A percentile compares a stretch with the other conserved stretches of the same genome.
phyloP scores from a whole-genome alignment of 345 rosid genomes.

The Heritiera littoralis region DNA sequence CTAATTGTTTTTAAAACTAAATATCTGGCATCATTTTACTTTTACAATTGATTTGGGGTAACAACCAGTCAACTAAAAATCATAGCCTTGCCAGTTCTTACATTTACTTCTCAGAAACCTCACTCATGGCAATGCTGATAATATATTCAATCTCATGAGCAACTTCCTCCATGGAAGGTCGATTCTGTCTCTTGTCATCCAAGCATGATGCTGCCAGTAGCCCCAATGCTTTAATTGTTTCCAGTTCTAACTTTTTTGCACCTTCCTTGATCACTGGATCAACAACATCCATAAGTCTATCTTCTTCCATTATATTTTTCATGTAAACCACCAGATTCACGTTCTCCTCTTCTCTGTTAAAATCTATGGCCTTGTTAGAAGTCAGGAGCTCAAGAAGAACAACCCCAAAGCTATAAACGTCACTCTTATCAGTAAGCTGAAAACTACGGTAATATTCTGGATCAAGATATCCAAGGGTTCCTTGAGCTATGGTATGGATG shows the following conservation, averaged over 20 bases:
- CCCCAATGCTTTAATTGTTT: slow-evolving; percentile 48
- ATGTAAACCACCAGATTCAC: slow-evolving; percentile 53
- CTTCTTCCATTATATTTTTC: slow-evolving; percentile 45
- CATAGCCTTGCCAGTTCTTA: too few species aligned
- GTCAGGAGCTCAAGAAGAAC: slow-evolving; percentile 61
- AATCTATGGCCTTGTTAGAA: slow-evolving; percentile 51
- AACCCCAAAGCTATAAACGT: slow-evolving; percentile 69
- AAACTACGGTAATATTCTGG: slow-evolving; percentile 62
- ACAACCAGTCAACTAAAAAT: too few species aligned
- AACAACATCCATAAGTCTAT: slow-evolving; percentile 37
- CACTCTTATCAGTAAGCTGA: slow-evolving; percentile 63
- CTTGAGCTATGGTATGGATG: slow-evolving; percentile 58
- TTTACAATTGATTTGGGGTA: too few species aligned
- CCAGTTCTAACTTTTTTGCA: slow-evolving; percentile 39
- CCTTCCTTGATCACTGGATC: slow-evolving; percentile 42
- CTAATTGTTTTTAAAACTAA: background rate
- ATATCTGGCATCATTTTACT: too few species aligned
- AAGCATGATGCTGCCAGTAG: slow-evolving; percentile 47
- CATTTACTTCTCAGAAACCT: slow-evolving; percentile 5
- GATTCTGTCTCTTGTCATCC: slow-evolving; percentile 48
- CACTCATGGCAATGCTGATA: slow-evolving; percentile 31
- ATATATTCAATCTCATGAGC: slow-evolving; percentile 49
- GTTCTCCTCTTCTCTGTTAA: slow-evolving; percentile 50
- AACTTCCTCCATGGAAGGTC: slow-evolving; percentile 56
- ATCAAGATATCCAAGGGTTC: slow-evolving; percentile 63